Conservation (phyloP, 441 rosid genomes). For the Flueggea neowawraea region DNA sequence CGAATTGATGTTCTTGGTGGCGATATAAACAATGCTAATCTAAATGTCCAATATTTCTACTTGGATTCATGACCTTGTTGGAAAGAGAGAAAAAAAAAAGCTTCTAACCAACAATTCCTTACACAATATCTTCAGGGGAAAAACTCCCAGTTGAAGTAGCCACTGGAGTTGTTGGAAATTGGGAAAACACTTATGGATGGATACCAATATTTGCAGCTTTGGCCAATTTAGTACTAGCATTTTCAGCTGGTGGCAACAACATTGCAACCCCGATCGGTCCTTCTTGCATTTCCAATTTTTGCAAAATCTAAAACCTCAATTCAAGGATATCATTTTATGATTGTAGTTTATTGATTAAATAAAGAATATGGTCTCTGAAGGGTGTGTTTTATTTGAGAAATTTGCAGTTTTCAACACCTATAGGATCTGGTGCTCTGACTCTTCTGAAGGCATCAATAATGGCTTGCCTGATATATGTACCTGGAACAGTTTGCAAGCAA, state of each 20-base stretch:
- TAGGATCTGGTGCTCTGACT: conserved; percentile 25
- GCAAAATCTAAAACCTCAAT: too few species aligned
- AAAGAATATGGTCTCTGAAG: neutral
- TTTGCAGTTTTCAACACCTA: conserved; percentile 28
- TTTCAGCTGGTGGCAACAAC: conserved; percentile 29
- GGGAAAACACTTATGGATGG: conserved; percentile 30
- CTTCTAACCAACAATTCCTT: too few species aligned
- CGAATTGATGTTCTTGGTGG: too few species aligned
- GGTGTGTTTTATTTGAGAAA: too few species aligned
- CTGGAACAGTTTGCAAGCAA: conserved; percentile 29
- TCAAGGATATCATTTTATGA: too few species aligned
- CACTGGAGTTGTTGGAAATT: conserved; percentile 11
- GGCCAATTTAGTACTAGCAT: conserved; percentile 22
- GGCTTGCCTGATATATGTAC: conserved; percentile 25
- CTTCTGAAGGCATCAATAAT: conserved; percentile 22
- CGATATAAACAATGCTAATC: too few species aligned
- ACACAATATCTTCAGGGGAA: conserved; percentile 6
- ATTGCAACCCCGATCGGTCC: conserved; percentile 22
- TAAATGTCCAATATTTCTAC: too few species aligned
- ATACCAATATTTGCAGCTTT: conserved; percentile 28
- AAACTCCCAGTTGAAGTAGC: conserved; percentile 21
- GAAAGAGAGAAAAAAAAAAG: too few species aligned
- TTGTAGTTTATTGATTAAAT: too few species aligned
- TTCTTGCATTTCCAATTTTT: too few species aligned
- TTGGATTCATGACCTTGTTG: too few species aligned